Evolutionary conservation across 192 early-diverging fungal species (phyloP).

Genomic region (Coemansia sp.): DNA sequence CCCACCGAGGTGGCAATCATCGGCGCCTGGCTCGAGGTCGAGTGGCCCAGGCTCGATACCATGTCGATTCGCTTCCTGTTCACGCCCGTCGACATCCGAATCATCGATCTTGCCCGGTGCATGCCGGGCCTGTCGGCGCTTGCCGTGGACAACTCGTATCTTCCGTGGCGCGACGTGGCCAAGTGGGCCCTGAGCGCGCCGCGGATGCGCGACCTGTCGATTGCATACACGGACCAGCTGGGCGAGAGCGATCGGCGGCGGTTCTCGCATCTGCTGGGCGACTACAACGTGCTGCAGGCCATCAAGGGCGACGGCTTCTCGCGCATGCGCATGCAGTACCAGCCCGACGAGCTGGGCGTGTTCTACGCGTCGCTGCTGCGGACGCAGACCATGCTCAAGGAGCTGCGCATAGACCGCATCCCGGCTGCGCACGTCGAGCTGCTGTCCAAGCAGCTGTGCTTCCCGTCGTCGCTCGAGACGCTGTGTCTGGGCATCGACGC

Average conservation of each 20-base stretch:
- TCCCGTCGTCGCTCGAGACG: conserved; percentile 48
- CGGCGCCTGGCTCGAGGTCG: conserved; percentile 49
- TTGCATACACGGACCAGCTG: conserved; percentile 43
- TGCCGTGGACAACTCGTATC: conserved; percentile 50
- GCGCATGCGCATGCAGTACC: conserved; percentile 50
- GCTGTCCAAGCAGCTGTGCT: conserved; percentile 47
- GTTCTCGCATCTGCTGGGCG: conserved; percentile 48
- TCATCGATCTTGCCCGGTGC: conserved; percentile 42
- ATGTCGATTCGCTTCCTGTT: conserved; percentile 50
- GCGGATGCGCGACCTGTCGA: conserved; percentile 38
- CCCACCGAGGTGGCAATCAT: conserved; percentile 50
- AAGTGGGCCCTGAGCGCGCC: conserved; percentile 44
- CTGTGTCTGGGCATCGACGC: conserved; percentile 51
- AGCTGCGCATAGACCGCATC: conserved; percentile 51
- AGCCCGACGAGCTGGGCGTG: conserved; percentile 53
- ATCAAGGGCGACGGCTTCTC: conserved; percentile 34
- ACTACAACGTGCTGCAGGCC: conserved; percentile 51
- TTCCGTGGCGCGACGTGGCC: conserved; percentile 53
- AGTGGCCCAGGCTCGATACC: conserved; percentile 41
- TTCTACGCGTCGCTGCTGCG: conserved; percentile 52
- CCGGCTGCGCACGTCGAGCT: conserved; percentile 38
- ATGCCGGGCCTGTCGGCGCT: conserved; percentile 34
- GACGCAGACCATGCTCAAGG: conserved; percentile 41
- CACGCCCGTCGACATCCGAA: conserved; percentile 48
- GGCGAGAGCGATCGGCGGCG: conserved; percentile 36